phyloP scores from a whole-genome alignment of 257 asterid genomes.

The Fraxinus quadrangulata region DNA sequence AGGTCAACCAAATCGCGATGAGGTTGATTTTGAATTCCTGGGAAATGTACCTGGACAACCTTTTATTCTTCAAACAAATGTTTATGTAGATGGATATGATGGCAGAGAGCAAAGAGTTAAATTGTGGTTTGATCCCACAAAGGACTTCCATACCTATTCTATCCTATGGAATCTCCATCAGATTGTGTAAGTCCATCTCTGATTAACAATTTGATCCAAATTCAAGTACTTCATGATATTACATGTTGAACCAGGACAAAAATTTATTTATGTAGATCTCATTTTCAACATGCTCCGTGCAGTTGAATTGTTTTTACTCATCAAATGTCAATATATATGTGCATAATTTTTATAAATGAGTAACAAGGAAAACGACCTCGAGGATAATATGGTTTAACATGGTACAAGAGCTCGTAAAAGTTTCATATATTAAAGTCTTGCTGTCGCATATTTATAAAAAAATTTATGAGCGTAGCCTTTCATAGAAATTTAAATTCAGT shows the following conservation, averaged over 20 bases:
- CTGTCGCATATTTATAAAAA: background rate
- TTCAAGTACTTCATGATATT: background rate
- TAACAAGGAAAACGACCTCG: background rate
- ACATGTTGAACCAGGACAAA: too few species aligned
- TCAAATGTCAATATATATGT: too few species aligned
- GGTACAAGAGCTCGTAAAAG: background rate
- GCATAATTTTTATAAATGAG: too few species aligned
- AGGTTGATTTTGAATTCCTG: conserved; percentile 87
- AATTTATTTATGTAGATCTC: too few species aligned
- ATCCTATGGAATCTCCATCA: conserved; percentile 80
- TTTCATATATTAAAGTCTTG: too few species aligned
- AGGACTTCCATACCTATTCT: conserved; percentile 84
- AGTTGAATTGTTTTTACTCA: too few species aligned
- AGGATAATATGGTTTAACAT: too few species aligned
- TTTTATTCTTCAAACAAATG: conserved; percentile 74
- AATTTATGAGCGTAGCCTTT: too few species aligned
- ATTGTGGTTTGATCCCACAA: conserved; percentile 92
- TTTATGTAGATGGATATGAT: conserved; percentile 68
- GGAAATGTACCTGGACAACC: conserved; percentile 70
- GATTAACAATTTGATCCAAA: background rate
- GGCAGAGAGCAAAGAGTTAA: conserved; percentile 71
- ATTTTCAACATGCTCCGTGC: too few species aligned
- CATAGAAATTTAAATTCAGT: too few species aligned
- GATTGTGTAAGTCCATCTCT: conserved; percentile 64
- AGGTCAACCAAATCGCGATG: conserved; percentile 62